These are phyloP conservation scores for Vitis amurensis DNA, from an alignment of 164 flowering plant species.

Conservation along the genomic window DNA sequence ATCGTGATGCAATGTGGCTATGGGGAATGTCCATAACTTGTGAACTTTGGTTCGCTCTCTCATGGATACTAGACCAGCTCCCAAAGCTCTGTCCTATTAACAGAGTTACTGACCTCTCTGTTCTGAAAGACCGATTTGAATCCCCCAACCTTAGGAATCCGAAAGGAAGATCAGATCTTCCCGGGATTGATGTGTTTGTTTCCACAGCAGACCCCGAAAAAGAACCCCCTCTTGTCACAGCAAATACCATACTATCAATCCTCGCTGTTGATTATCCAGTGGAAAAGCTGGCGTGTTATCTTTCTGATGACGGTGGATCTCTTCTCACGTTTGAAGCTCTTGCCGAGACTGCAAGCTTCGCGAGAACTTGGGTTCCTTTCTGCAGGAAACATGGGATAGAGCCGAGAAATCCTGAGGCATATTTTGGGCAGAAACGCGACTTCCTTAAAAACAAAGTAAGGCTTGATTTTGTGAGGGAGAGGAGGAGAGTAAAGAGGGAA, in stretches of 20 bases:
- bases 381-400: constrained; percentile 81
- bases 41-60: constrained; percentile 86
- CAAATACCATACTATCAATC: constrained; percentile 89
- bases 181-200: constrained; percentile 85
- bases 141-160: constrained; percentile 74
- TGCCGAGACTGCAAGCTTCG: constrained; percentile 90
- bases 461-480: constrained; percentile 84
- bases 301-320: constrained; percentile 89
- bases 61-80: constrained; percentile 93
- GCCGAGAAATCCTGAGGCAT: constrained; percentile 82
- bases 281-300: constrained; percentile 80
- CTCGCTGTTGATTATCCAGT: constrained; percentile 90
- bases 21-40: constrained; percentile 84
- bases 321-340: constrained; percentile 89
- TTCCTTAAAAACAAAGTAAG: constrained; percentile 76
- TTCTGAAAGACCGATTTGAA: constrained; percentile 71
- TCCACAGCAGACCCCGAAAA: constrained; percentile 93
- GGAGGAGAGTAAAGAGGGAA: constrained; percentile 81
- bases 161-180: constrained; percentile 83
- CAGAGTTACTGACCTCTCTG: constrained; percentile 70
- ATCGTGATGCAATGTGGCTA: constrained; percentile 85
- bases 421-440: constrained; percentile 79
- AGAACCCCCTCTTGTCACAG: constrained; percentile 91
- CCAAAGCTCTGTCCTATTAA: constrained; percentile 90
- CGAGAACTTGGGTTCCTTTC: constrained; percentile 85